Evolutionary conservation across 441 rosid genomes (phyloP), one percentile per base, ranked within the genome.

Genomic region (Rhodomyrtus psidioides): DNA sequence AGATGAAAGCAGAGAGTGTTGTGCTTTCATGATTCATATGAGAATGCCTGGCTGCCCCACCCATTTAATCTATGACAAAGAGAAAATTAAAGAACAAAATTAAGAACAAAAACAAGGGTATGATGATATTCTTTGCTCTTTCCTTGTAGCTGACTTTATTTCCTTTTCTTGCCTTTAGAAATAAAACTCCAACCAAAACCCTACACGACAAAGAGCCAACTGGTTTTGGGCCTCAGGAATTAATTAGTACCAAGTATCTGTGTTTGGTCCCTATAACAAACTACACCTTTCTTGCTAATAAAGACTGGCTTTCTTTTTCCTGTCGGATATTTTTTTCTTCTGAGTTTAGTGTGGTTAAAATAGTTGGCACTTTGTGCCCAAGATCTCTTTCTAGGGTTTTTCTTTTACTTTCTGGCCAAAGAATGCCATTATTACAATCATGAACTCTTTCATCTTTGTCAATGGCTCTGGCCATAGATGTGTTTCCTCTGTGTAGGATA

Each of bases 1-100:
- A 74, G 60, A 82, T 53, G 51, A 8, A 81, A 42, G 79, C 12
- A 24, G 79, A 65, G 91, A 89, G 91, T 89, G 92, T 88, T 53
- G 54, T 83, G 86, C 86, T 86, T 88, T 91, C 91, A 90, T 88
- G 83, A 91, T 89, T 87, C 62, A 81, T 87, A 65, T 84, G 85
- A 81, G 86, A 87, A 84, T 90, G 89, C 21, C 84, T 81, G 39
- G 56, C 51, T 76, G 89, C 84, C 92, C 92, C 90, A 87, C 91
- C 86, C 46, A 85, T 81, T 19, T 27, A 62, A 65, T 30, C 26
- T 34, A 53, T 21, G 56, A n/a, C 62, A 39, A 46, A 55, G 81
- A 21, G 70, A 55, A 62, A 28, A 24, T 27, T 28, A 84, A 82
- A 86, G 23, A 4, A 65, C 53, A 70, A 5, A 39, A 44, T 5